These are phyloP conservation scores for Tarenaya hassleriana DNA, from an alignment of 345 rosid genomes.

Conservation along the genomic window DNA sequence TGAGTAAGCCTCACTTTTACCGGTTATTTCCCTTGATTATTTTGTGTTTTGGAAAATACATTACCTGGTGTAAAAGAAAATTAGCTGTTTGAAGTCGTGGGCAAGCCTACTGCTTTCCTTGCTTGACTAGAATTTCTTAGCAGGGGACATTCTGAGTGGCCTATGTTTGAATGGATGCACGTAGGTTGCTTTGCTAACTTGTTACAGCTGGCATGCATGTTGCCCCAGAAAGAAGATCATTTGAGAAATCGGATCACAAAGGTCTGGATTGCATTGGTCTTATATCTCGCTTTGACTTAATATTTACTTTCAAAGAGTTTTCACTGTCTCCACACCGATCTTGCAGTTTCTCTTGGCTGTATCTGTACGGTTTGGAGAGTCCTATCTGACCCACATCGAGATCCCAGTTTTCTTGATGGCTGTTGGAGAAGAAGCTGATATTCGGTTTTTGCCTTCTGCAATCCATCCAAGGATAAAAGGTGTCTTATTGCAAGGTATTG, in stretches of 20 bases:
- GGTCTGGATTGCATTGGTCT: constrained; percentile 37
- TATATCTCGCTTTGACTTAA: constrained; percentile 6
- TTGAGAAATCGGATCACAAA: constrained; percentile 74
- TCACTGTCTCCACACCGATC: not conserved
- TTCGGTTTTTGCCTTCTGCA: constrained; percentile 53
- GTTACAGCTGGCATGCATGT: constrained; percentile 68
- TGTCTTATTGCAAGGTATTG: constrained; percentile 15
- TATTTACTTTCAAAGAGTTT: not conserved
- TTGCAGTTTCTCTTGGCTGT: constrained; percentile 83
- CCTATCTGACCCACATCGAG: constrained; percentile 72
- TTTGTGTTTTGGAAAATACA: not conserved
- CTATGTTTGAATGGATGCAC: constrained; percentile 89
- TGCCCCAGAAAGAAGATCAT: constrained; percentile 84
- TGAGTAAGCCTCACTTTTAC: constrained; percentile 36
- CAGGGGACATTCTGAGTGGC: constrained; percentile 79
- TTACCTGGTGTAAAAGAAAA: too few relatives aligned
- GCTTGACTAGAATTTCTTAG: constrained; percentile 20
- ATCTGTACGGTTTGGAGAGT: constrained; percentile 60
- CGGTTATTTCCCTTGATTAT: constrained; percentile 12
- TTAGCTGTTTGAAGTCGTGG: too few relatives aligned
- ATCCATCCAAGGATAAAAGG: constrained; percentile 67
- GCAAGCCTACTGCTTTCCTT: constrained; percentile 5
- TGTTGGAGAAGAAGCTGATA: constrained; percentile 73
- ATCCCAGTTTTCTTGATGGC: constrained; percentile 85
- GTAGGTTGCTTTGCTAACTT: constrained; percentile 81